Base-by-base conservation (phyloP, 2,329 filamentous ascomycete species). In the Dothidotthia symphoricarpi region DNA sequence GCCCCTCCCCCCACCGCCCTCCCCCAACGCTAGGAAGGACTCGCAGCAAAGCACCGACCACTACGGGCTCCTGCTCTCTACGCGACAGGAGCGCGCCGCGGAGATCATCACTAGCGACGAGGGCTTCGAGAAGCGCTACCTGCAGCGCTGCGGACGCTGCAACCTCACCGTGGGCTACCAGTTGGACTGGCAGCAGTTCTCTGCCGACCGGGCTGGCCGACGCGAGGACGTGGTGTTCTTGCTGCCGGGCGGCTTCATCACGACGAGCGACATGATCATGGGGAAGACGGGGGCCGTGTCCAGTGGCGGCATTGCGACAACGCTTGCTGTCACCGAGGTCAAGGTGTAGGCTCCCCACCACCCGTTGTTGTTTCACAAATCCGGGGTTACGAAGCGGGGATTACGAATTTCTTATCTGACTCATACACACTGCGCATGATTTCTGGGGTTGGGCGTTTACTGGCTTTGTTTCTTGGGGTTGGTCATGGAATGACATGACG, bases 121-220 rank as follows among this genome's bases (percentile, higher is more conserved):
- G 41, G 83, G 83, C 4, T 85, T 85, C 45, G 83, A 86, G 68
- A 85, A 83, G 69, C 66, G 83, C 13, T 69, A 75, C 39, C 51
- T 80, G 4, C 69, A 78, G 47, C 69, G 76, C 15, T 87, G 83
- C 64, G 74, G 70, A 10, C 67, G 82, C 39, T 86, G 83, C 67
- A 69, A 72, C 22, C 59, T 83, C 17, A 71, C 77, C 1, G 69
- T 85, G 29, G 83, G 78, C 17, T 87, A 86, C 67, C 72, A 77
- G 54, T 63, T 86, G 28, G 77, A 80, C 52, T 65, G 66, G 57
- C 66, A 69, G 35, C 76, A 79, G 59, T 80, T 64, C 42, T 45
- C 40, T 1, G 47, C 53, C 39, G 53, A 59, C 43, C 54, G 49
- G 31, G 31, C 37, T 16, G 69, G 67, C 2, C 57, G 59, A 37